Conservation (phyloP, 73 alveolate genomes). For the Tetrahymena elliotti region DNA sequence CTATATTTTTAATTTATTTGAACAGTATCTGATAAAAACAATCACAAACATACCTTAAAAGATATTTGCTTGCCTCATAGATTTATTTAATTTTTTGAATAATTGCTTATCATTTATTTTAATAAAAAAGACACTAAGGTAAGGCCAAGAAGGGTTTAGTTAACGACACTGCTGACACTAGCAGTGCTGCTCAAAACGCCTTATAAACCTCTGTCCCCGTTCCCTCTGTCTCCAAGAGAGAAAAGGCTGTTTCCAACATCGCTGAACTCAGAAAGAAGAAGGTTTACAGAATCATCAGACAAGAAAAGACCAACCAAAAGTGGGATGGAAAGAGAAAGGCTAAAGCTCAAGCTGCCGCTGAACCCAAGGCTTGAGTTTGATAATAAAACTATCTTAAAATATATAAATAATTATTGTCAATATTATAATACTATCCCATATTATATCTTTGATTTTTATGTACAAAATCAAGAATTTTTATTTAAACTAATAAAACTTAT, state of each 20-base stretch:
- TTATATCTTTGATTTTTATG: not conserved
- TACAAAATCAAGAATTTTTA: not conserved
- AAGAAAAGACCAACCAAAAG: not conserved
- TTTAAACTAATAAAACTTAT: not conserved
- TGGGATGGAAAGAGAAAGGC: not conserved
- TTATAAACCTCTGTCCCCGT: not conserved
- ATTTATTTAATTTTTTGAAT: not conserved
- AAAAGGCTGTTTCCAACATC: not conserved
- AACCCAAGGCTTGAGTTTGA: not conserved
- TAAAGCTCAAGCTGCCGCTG: not conserved
- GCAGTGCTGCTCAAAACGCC: not conserved
- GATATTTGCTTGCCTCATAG: not conserved
- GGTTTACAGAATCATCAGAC: constrained; percentile 2
- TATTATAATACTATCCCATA: not conserved
- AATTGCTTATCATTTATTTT: not conserved
- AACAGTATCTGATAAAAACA: not conserved
- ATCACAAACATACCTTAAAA: not conserved
- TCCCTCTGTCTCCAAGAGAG: not conserved
- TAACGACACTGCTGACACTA: not conserved
- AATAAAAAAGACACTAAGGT: not conserved
- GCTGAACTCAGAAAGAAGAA: constrained; percentile 1
- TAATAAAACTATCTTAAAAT: not conserved
- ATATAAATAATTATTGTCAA: not conserved
- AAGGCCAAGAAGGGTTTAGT: not conserved
- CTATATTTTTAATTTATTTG: not conserved